Conservation (phyloP, 108 stramenopile genomes). For the Seminavis robusta region DNA sequence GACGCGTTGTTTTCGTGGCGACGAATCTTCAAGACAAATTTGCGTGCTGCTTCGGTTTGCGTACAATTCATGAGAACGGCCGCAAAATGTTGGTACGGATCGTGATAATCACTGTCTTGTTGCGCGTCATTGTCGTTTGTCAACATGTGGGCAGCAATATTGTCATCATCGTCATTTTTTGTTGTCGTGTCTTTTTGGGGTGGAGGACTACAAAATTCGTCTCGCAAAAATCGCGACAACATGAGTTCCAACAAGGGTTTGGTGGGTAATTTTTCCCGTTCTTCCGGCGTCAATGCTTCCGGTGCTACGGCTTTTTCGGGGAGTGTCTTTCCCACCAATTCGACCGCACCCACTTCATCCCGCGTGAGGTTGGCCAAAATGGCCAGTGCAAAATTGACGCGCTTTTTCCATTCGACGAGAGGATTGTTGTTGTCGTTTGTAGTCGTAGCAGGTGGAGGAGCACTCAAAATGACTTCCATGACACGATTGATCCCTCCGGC, state of each 20-base stretch:
- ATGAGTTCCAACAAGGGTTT: slow-evolving; percentile 69
- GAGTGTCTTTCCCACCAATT: slow-evolving; percentile 64
- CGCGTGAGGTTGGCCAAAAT: slow-evolving; percentile 77
- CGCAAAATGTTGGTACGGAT: slow-evolving; percentile 89
- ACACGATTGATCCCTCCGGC: slow-evolving; percentile 46
- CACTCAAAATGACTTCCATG: slow-evolving; percentile 59
- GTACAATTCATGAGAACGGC: slow-evolving; percentile 84
- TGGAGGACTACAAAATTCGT: too few species aligned
- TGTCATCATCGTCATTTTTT: background rate
- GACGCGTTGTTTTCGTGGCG: background rate
- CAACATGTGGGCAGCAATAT: too few species aligned
- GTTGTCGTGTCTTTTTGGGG: background rate
- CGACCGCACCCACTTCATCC: slow-evolving; percentile 66
- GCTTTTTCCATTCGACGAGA: slow-evolving; percentile 34
- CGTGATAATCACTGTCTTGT: slow-evolving; percentile 30
- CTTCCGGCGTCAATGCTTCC: background rate
- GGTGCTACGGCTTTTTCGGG: slow-evolving; percentile 67
- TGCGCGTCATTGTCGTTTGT: background rate
- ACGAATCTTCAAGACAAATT: slow-evolving; percentile 42
- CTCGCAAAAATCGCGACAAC: slow-evolving; percentile 57
- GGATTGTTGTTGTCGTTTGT: slow-evolving; percentile 1
- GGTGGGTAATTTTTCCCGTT: slow-evolving; percentile 11
- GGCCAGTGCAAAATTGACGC: slow-evolving; percentile 66
- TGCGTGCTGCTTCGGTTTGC: slow-evolving; percentile 70
- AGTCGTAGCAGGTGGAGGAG: slow-evolving; percentile 13